Conservation (phyloP, 1,284 basidiomycete species). For the Puccinia sorghi region DNA sequence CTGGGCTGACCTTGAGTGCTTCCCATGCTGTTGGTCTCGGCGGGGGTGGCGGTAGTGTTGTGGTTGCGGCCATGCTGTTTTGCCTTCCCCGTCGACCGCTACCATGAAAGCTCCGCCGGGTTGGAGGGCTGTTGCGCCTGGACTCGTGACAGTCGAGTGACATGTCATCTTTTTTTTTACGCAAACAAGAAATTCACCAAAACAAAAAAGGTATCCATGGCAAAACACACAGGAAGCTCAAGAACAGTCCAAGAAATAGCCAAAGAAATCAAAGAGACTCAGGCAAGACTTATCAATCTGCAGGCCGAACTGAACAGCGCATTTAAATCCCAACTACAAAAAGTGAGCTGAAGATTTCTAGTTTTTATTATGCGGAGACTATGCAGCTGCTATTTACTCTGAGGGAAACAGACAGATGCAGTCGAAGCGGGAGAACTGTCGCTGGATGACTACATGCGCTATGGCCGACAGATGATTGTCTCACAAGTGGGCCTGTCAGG, state of each 20-base stretch:
- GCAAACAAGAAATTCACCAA: no score
- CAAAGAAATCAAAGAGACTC: neutral
- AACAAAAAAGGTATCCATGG: no score
- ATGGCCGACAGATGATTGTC: constrained; percentile 96
- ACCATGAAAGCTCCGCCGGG: no score
- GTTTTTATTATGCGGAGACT: neutral
- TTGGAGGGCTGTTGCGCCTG: no score
- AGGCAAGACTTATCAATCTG: neutral
- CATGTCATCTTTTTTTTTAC: neutral
- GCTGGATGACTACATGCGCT: constrained; percentile 75
- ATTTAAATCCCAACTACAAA: neutral
- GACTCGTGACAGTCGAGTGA: neutral
- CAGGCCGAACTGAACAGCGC: neutral
- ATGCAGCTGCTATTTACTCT: no score
- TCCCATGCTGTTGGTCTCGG: constrained; percentile 39
- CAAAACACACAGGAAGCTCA: neutral
- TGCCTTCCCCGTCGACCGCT: no score
- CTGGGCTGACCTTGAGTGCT: constrained; percentile 29
- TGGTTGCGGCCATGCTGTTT: neutral
- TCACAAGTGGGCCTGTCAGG: constrained; percentile 82
- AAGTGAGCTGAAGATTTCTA: neutral
- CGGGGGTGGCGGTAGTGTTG: constrained; percentile 11
- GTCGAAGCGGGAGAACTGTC: constrained; percentile 7
- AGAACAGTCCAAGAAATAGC: neutral
- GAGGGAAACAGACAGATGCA: neutral